Base-by-base conservation (phyloP, 2,329 filamentous ascomycete species). In the Aspergillus felis region DNA sequence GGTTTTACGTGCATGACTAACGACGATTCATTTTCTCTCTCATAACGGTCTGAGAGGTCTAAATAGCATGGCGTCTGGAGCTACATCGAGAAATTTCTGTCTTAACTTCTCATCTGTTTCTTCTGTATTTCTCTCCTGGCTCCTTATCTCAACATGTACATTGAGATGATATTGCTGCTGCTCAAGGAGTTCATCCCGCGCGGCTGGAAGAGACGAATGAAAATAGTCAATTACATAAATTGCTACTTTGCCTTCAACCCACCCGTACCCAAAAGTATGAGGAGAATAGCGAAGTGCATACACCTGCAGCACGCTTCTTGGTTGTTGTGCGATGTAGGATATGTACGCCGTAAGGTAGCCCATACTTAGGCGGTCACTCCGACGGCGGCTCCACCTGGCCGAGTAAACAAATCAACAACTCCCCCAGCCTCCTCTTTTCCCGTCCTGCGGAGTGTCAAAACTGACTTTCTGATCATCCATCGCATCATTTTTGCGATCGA, bases 361-460 rank as follows among this genome's bases (percentile, higher is more conserved):
- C 22, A 9, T 22, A 4, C n/a, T 22, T 20, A 55, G 60, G 58
- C 60, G 60, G 60, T 61, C 56, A 50, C 49, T 42, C 49, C 22
- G 10, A 29, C 49, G 54, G 58, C 28, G 49, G 52, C 56, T 60
- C 59, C 59, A 57, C 55, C 50, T 41, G 51, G 29, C 20, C 27
- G 49, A 49, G 60, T 62, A 62, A 62, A 62, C 60, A 63, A 63
- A 61, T 55, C 54, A 55, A 53, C 51, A 61, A 57, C 41, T 38
- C 48, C 51, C 59, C 60, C 64, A 64, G 55, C 62, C 64, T 61
- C 62, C 62, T 59, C 61, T 58, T 61, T 63, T 61, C 56, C 47
- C 32, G 32, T 56, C 58, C 56, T 52, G 54, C 47, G 6, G 20
- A 24, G 9, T 24, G 10, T 24, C n/a, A 47, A 14, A 14, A 9